Base-by-base conservation (phyloP, 2,329 filamentous ascomycete species). In the Neoscytalidium dimidiatum region DNA sequence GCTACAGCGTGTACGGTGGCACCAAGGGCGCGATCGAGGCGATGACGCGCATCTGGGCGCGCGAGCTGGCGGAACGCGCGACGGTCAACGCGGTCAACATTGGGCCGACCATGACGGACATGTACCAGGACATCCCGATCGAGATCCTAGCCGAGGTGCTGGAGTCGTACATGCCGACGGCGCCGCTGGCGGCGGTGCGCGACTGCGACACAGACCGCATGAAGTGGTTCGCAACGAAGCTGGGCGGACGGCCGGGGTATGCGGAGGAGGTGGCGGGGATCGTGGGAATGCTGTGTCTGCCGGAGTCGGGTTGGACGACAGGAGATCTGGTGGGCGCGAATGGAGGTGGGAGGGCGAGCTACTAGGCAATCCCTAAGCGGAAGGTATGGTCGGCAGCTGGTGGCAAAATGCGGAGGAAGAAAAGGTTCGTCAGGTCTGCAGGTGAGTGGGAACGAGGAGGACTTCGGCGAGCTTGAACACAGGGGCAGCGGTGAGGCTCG, bases 41-140 rank as follows among this genome's bases (percentile, higher is more conserved):
- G 9, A 64, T 66, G 60, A 57, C 64, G 41, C 64, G 64, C 17
- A 48, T 62, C 5, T 66, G 64, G 64, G 33, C 46, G 11, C 48
- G 46, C 8, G 64, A 66, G 52, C 64, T 66, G 14, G 60, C 41
- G 3, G 64, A 66, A 35, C 48, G 61, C 44, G 60, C 41, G 31
- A 66, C 64, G 8, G 64, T 66, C 64, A 66, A 66, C 38, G 23
- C 61, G 7, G 61, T 66, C 49, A 66, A 66, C 49, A 62, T 62
- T 35, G 64, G 64, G 3, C 64, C 64, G 3, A 62, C 63, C 43
- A 58, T 64, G 61, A 66, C 64, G 21, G 64, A 66, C 33, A 66
- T 66, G 64, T 66, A 66, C 29, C 33, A 61, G 38, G 41, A 31
- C 49, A 35, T 53, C 14, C 48, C 52, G 7, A 23, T 53, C 23